These are phyloP conservation scores for Ramularia collo-cygni DNA, from an alignment of 2,329 filamentous ascomycete genomes.

Conservation along the genomic window DNA sequence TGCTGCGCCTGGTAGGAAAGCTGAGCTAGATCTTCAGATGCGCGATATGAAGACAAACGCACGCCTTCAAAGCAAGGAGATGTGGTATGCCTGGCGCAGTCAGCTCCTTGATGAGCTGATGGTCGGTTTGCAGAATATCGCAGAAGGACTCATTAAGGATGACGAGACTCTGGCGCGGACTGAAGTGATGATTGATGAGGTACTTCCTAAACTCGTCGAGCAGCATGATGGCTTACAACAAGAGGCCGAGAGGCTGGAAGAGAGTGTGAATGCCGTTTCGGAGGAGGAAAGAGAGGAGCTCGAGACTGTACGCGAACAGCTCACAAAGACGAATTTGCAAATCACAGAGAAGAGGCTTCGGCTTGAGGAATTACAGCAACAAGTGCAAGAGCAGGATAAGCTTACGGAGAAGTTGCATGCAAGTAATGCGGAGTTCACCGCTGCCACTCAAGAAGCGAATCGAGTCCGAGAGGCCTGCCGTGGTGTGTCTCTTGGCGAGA, in stretches of 20 bases:
- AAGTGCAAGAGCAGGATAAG: conserved; percentile 61
- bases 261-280: conserved; percentile 65
- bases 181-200: conserved; percentile 58
- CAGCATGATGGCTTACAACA: conserved; percentile 55
- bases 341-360: conserved; percentile 62
- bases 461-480: conserved; percentile 78
- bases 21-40: conserved; percentile 92
- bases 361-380: conserved; percentile 58
- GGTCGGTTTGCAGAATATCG: conserved; percentile 68
- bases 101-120: conserved; percentile 77
- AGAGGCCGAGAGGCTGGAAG: conserved; percentile 59
- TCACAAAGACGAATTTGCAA: conserved; percentile 59
- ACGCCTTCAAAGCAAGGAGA: conserved; percentile 81
- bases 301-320: conserved; percentile 60
- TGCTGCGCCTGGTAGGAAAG: conserved; percentile 73
- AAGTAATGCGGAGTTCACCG: conserved; percentile 61
- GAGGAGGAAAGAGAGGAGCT: conserved; percentile 78
- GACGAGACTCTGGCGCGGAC: conserved; percentile 60
- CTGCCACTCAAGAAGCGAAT: conserved; percentile 76
- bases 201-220: conserved; percentile 59
- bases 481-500: conserved; percentile 80
- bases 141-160: conserved; percentile 70
- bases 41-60: conserved; percentile 95
- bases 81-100: conserved; percentile 98
- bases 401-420: conserved; percentile 56